Conservation (phyloP, 2,329 filamentous ascomycete species). For the Microcyclospora tardicrescens region DNA sequence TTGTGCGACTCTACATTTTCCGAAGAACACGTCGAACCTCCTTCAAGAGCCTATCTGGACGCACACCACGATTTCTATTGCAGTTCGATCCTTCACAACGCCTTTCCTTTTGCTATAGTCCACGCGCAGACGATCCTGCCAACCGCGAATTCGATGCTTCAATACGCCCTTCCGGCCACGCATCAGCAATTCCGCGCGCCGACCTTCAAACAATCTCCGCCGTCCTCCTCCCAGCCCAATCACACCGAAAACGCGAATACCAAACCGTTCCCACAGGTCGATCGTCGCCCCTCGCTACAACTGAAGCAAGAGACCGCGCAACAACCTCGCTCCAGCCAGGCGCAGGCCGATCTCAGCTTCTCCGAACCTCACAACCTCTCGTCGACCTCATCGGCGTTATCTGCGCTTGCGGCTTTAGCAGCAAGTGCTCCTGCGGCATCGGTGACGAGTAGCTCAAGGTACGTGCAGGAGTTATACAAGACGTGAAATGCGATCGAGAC, state of each 20-base stretch:
- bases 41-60: too few relatives aligned
- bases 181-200: constrained; percentile 9
- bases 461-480: neutral
- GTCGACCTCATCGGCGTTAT: constrained; percentile 23
- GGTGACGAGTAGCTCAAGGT: neutral
- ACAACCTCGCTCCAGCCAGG: neutral
- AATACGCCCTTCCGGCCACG: constrained; percentile 21
- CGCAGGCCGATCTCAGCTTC: neutral
- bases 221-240: constrained; percentile 9
- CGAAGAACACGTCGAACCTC: too few relatives aligned
- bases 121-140: too few relatives aligned
- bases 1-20: too few relatives aligned
- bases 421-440: constrained; percentile 8
- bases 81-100: too few relatives aligned
- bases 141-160: constrained; percentile 35
- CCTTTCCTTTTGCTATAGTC: too few relatives aligned
- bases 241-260: too few relatives aligned
- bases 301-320: neutral
- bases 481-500: neutral
- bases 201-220: constrained; percentile 4
- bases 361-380: too few relatives aligned
- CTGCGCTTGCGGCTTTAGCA: constrained; percentile 34
- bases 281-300: neutral
- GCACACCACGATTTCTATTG: too few relatives aligned
- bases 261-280: too few relatives aligned